phyloP scores from a whole-genome alignment of 345 rosid species.

The Brassica carinata region DNA sequence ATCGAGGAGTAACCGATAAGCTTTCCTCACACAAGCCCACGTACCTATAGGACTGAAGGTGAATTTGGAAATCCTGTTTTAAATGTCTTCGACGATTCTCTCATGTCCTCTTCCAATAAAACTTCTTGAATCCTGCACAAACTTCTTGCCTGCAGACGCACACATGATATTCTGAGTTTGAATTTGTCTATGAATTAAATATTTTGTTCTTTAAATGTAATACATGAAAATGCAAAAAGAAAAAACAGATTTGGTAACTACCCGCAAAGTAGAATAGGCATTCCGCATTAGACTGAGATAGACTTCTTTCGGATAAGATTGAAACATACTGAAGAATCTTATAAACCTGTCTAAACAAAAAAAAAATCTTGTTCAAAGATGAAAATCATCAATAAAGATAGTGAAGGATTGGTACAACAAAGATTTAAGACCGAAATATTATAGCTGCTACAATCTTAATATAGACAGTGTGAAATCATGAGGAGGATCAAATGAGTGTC shows the following conservation, averaged over 20 bases:
- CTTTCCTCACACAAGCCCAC: no score
- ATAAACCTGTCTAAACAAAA: background rate
- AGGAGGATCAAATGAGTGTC: background rate
- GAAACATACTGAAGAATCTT: background rate
- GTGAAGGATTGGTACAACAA: background rate
- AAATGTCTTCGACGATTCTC: no score
- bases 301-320: background rate
- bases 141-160: no score
- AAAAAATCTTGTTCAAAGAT: background rate
- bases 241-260: background rate
- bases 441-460: background rate
- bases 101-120: no score
- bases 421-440: background rate
- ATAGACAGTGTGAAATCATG: background rate
- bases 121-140: no score
- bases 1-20: no score
- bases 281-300: background rate
- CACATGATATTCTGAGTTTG: no score
- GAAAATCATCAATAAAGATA: background rate
- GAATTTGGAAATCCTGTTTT: no score
- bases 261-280: background rate
- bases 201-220: background rate
- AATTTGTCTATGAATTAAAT: no score
- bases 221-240: background rate
- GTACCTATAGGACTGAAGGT: no score